Evolutionary conservation across 176 grass and related monocot genomes (phyloP).

Genomic region (Musa itinerans): DNA sequence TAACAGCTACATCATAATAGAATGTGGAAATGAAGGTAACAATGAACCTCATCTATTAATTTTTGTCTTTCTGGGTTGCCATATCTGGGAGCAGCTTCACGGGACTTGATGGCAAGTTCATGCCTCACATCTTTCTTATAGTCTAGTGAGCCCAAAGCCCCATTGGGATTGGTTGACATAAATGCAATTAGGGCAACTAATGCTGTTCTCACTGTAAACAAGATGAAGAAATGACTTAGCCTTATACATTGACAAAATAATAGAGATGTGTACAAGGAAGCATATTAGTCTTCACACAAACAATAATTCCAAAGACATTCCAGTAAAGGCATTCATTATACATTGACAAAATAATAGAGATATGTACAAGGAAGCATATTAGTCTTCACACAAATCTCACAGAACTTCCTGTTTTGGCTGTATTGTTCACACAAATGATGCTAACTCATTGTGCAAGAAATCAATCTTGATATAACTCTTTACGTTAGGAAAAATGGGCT

Average conservation of each 20-base stretch:
- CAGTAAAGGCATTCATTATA: not conserved
- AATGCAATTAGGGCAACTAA: slow-evolving; percentile 94
- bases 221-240: not conserved
- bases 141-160: slow-evolving; percentile 85
- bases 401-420: no score
- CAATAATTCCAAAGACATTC: not conserved
- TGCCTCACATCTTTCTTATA: slow-evolving; percentile 84
- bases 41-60: slow-evolving; percentile 69
- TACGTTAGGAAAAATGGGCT: no score
- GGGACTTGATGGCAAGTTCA: slow-evolving; percentile 69
- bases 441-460: no score
- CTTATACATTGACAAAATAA: no score
- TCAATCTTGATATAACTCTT: no score
- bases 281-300: no score
- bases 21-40: not conserved
- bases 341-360: not conserved
- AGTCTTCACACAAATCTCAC: no score
- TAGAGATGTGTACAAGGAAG: no score
- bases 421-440: no score
- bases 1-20: not conserved
- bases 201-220: slow-evolving; percentile 69
- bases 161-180: slow-evolving; percentile 91
- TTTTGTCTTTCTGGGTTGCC: slow-evolving; percentile 77
- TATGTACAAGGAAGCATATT: no score
- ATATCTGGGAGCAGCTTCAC: slow-evolving; percentile 66